Base-by-base conservation (phyloP, 2,329 filamentous ascomycete species). In the Beauveria brongniartii region DNA sequence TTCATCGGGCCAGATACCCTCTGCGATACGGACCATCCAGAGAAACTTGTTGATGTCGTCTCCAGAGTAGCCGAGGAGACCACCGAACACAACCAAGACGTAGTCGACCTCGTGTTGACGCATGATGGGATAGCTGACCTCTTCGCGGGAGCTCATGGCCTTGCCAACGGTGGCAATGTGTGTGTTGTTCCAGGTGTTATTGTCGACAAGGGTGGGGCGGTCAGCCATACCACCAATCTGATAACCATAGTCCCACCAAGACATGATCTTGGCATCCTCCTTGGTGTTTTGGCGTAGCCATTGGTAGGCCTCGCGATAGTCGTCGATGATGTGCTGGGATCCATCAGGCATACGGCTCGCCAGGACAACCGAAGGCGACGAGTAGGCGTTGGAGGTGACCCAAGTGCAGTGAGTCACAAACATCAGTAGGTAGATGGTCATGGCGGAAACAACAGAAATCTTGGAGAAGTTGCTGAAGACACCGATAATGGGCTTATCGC, bases 141-240 rank as follows among this genome's bases (percentile, higher is more conserved):
- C 95, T 75, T 99, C 94, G 51, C 90, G 83, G 8, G 92, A 97
- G 78, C 90, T 94, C 94, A 99, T 97, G 47, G 94, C 94, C 80
- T 99, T 99, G 71, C 94, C 94, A 62, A 99, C 94, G 16, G 94
- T 99, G 58, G 94, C 94, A 76, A 99, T 99, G 74, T 99, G 94
- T 8, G 94, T 99, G 80, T 99, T 99, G 82, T 99, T 99, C 94
- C 94, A 99, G 2, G 94, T 99, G 79, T 99, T 99, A 82, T 99
- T 99, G 80, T 99, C 94, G 40, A 99, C 94, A 40, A 99, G 82
- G 1, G 94, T 99, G 40, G 94, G 94, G 59, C 94, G 86, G 74
- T 99, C 94, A 55, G 94, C 94, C 94, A 99, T 99, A 67, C 94
- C 94, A 78, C 94, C 94, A 75, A 99, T 99, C 78, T 99, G 94